Percentiles rank a stretch among this genome's conserved stretches.
phyloP scores from a whole-genome alignment of 2,329 filamentous ascomycete species.

The Fusarium clavum region DNA sequence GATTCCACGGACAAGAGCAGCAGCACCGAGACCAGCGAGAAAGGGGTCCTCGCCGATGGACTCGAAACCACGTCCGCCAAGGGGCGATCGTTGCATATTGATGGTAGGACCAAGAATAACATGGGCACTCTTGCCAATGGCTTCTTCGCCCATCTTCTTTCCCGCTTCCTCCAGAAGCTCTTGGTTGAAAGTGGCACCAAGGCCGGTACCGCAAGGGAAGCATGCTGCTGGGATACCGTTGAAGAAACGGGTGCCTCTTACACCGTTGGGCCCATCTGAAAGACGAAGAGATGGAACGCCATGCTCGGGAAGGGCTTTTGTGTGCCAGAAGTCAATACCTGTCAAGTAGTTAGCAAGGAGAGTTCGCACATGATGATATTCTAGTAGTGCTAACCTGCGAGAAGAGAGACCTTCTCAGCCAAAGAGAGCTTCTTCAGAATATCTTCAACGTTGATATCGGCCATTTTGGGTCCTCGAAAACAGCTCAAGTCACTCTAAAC shows the following conservation, averaged over 20 bases:
- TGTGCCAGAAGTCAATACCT: conserved; percentile 78
- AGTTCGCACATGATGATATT: background rate
- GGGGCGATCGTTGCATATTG: conserved; percentile 70
- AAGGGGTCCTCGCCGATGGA: conserved; percentile 69
- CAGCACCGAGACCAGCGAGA: conserved; percentile 65
- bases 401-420: conserved; percentile 64
- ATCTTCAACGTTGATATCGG: conserved; percentile 65
- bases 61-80: conserved; percentile 70
- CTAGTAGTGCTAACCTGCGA: conserved; percentile 57
- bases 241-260: conserved; percentile 76
- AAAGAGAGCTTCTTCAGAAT: conserved; percentile 65
- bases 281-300: conserved; percentile 73
- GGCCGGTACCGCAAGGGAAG: conserved; percentile 68
- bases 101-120: conserved; percentile 71
- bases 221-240: conserved; percentile 70
- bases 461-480: conserved; percentile 50
- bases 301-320: conserved; percentile 68
- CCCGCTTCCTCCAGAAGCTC: conserved; percentile 64
- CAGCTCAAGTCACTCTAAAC: background rate
- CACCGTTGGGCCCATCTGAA: conserved; percentile 77
- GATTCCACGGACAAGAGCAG: conserved; percentile 65
- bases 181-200: conserved; percentile 69
- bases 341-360: background rate
- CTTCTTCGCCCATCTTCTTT: conserved; percentile 63
- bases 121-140: conserved; percentile 68